These are phyloP conservation scores for Ustilago xerochloae DNA, from an alignment of 1,284 basidiomycete genomes.

Conservation along the genomic window DNA sequence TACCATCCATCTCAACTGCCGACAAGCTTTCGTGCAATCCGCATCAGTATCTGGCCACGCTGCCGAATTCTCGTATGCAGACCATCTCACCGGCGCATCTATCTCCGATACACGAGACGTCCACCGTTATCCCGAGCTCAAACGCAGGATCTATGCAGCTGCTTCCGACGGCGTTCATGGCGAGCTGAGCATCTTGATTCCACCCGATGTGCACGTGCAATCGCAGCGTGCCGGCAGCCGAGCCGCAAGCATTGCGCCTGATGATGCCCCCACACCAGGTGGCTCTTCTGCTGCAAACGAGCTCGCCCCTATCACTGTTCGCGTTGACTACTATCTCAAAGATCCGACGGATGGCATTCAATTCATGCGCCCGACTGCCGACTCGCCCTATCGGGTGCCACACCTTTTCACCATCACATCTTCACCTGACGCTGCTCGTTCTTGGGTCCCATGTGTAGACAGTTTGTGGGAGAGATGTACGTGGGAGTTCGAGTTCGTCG, in stretches of 20 bases:
- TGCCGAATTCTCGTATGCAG: conserved; percentile 80
- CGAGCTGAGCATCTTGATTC: conserved; percentile 89
- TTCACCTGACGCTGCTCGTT: conserved; percentile 87
- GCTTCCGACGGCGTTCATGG: conserved; percentile 90
- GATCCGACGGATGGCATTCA: conserved; percentile 87
- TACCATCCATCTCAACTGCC: conserved; percentile 84
- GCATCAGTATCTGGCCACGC: conserved; percentile 73
- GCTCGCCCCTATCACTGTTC: conserved; percentile 80
- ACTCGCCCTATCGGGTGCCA: conserved; percentile 81
- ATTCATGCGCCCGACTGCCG: conserved; percentile 82
- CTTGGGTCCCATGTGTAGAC: conserved; percentile 97
- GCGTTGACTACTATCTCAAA: conserved; percentile 81
- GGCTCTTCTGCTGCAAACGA: conserved; percentile 70
- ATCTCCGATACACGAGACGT: conserved; percentile 78
- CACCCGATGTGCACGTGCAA: conserved; percentile 72
- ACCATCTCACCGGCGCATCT: conserved; percentile 79
- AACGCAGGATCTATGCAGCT: conserved; percentile 89
- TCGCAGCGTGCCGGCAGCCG: conserved; percentile 26
- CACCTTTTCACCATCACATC: conserved; percentile 92
- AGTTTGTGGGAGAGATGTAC: conserved; percentile 95
- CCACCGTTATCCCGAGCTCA: conserved; percentile 90
- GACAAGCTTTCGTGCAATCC: conserved; percentile 82
- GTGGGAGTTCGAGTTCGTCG: conserved; percentile 97
- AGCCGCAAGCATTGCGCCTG: conserved; percentile 28
- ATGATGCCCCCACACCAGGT: conserved; percentile 40